Evolutionary conservation across 129 eudicot species (phyloP).

Genomic region (Arctium minus): DNA sequence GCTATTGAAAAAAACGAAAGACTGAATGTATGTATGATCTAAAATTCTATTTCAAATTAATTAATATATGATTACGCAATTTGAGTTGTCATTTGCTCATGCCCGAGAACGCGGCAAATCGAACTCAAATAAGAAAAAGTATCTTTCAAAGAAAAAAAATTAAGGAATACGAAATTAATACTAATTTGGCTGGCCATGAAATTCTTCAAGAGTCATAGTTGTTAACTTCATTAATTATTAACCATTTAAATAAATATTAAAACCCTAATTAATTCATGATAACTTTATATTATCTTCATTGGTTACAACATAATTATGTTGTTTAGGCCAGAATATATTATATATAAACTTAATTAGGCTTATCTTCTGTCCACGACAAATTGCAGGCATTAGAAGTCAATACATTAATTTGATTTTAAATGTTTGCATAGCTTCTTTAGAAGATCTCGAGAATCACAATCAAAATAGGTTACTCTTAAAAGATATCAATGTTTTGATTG

Average conservation of each 20-base stretch:
- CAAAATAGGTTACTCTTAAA: background rate
- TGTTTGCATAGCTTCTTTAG: background rate
- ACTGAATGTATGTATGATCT: background rate
- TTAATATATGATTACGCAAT: background rate
- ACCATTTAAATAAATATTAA: background rate
- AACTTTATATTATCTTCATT: constrained; percentile 15
- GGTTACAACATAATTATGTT: constrained; percentile 10
- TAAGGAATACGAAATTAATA: background rate
- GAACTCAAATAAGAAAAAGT: constrained; percentile 1
- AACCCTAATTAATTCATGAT: background rate
- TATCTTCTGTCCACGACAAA: constrained; percentile 13
- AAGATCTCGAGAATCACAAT: background rate
- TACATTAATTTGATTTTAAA: background rate
- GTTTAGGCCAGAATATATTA: constrained; percentile 9
- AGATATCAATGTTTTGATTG: too few relatives aligned
- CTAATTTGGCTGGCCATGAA: constrained; percentile 10
- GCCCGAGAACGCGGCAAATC: background rate
- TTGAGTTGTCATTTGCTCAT: constrained; percentile 7
- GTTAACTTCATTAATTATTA: background rate
- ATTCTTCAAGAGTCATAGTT: constrained; percentile 5
- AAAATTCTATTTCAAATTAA: background rate
- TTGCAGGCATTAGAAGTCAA: constrained; percentile 2
- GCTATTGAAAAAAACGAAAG: background rate
- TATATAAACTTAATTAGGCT: background rate
- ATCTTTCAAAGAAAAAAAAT: background rate